These are phyloP conservation scores for Candida caryicola DNA, from an alignment of 805 yeast genomes.

Conservation along the genomic window DNA sequence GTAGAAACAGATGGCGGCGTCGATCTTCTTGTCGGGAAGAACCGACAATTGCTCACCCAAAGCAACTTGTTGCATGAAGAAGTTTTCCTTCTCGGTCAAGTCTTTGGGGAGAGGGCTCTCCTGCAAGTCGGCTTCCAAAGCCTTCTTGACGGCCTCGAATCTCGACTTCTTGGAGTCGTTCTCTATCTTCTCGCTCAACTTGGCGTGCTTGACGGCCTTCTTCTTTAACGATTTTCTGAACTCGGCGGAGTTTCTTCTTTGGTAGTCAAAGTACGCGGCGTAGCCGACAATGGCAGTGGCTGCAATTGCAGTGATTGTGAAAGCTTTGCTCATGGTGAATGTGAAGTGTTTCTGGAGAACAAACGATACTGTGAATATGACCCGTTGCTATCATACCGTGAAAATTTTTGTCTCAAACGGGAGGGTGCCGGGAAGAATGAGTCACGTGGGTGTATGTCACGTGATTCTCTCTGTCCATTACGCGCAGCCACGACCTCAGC, in stretches of 20 bases:
- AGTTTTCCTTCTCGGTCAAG: slow-evolving; percentile 65
- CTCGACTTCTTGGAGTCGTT: slow-evolving; percentile 59
- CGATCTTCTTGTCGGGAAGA: slow-evolving; percentile 64
- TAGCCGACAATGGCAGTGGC: slow-evolving; percentile 66
- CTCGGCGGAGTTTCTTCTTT: slow-evolving; percentile 75
- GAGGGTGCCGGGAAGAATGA: background rate
- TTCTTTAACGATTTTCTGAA: slow-evolving; percentile 77
- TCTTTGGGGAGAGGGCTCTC: slow-evolving; percentile 75
- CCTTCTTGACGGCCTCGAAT: slow-evolving; percentile 57
- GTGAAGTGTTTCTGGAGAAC: background rate
- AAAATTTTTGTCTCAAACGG: slow-evolving; percentile 5
- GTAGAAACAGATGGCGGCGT: slow-evolving; percentile 88
- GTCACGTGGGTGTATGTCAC: slow-evolving; percentile 1
- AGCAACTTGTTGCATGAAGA: slow-evolving; percentile 80
- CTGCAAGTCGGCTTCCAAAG: slow-evolving; percentile 61
- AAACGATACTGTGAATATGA: background rate
- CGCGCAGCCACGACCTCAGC: background rate
- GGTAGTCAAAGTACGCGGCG: slow-evolving; percentile 87
- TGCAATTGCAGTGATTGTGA: slow-evolving; percentile 39
- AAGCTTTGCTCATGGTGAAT: slow-evolving; percentile 25
- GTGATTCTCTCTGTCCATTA: background rate
- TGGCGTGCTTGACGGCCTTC: slow-evolving; percentile 59
- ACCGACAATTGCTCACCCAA: slow-evolving; percentile 78
- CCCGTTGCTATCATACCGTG: background rate
- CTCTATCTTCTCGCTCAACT: slow-evolving; percentile 49